A percentile compares a stretch with the other conserved stretches of the same genome.
Evolutionary conservation across 306 rosid genomes (phyloP).

Genomic region (Gastrolobium bilobum): DNA sequence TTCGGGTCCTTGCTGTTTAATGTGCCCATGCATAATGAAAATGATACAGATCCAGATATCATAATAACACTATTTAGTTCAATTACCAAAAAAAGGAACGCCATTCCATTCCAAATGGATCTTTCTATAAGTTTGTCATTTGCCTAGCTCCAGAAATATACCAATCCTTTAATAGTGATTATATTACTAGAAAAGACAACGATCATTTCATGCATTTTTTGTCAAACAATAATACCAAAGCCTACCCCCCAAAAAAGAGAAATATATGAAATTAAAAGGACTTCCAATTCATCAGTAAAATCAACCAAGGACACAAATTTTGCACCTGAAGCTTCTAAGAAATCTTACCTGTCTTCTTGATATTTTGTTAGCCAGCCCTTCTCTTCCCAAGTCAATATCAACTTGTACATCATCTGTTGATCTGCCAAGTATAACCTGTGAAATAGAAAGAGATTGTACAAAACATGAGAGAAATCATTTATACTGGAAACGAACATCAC

Average conservation of each 20-base stretch:
- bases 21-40: slow-evolving; percentile 32
- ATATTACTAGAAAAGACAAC: slow-evolving; percentile 9
- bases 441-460: slow-evolving; percentile 44
- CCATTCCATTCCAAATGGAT: slow-evolving; percentile 31
- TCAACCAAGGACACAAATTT: slow-evolving; percentile 38
- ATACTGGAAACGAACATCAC: slow-evolving; percentile 44
- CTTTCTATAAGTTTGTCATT: slow-evolving; percentile 16
- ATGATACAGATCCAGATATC: slow-evolving; percentile 19
- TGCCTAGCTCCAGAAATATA: slow-evolving; percentile 30
- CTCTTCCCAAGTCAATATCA: slow-evolving; percentile 85
- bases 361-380: slow-evolving; percentile 73
- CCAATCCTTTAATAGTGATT: slow-evolving; percentile 23
- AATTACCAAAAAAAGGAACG: slow-evolving; percentile 21
- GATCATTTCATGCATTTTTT: slow-evolving; percentile 31
- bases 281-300: slow-evolving; percentile 41
- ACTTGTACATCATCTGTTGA: slow-evolving; percentile 69
- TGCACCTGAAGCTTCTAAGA: slow-evolving; percentile 39
- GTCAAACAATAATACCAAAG: slow-evolving; percentile 14
- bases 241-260: neutral
- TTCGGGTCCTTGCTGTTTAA: slow-evolving; percentile 22
- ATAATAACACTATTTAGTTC: slow-evolving; percentile 18
- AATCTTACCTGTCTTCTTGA: slow-evolving; percentile 84
- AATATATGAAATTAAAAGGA: slow-evolving; percentile 18
- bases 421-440: slow-evolving; percentile 86
- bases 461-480: slow-evolving; percentile 39